Evolutionary conservation across 352 stramenopile species (phyloP).

Genomic region (Pythium guiyangense): DNA sequence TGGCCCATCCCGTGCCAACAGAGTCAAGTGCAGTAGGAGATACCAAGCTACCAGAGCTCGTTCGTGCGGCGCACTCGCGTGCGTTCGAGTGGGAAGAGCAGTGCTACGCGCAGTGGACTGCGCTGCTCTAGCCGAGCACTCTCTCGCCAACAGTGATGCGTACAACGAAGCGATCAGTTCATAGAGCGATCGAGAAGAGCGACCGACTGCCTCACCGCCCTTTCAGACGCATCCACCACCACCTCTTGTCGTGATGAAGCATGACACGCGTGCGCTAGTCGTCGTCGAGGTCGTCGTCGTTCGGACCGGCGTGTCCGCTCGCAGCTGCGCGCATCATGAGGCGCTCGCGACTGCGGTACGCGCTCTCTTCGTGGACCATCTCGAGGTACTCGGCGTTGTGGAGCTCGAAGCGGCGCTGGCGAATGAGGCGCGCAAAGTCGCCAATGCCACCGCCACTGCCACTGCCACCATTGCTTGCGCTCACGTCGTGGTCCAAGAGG

Average conservation of each 20-base stretch:
- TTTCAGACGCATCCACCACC: too few species aligned
- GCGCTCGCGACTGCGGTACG: conserved; percentile 9
- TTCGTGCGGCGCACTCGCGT: background rate
- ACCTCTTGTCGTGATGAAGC: background rate
- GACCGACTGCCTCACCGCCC: too few species aligned
- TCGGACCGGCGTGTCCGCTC: background rate
- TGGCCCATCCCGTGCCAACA: too few species aligned
- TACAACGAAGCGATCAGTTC: too few species aligned
- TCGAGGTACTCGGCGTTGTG: conserved; percentile 87
- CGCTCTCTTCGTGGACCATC: conserved; percentile 64
- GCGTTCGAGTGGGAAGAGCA: conserved; percentile 10
- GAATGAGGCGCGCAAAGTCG: conserved; percentile 76
- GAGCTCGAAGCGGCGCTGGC: conserved; percentile 79
- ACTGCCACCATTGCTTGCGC: conserved; percentile 36
- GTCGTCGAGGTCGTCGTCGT: background rate
- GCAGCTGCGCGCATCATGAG: conserved; percentile 6
- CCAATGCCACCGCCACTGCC: conserved; percentile 31
- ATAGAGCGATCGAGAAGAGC: too few species aligned
- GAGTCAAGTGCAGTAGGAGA: background rate
- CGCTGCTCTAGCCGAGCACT: conserved; percentile 18
- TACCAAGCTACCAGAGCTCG: background rate
- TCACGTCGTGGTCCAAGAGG: conserved; percentile 77
- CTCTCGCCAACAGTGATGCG: too few species aligned
- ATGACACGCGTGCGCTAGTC: background rate
- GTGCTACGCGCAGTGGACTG: conserved; percentile 25